Evolutionary conservation across 1,139 yeast genomes (phyloP).

Genomic region (Candida pseudocylindracea): DNA sequence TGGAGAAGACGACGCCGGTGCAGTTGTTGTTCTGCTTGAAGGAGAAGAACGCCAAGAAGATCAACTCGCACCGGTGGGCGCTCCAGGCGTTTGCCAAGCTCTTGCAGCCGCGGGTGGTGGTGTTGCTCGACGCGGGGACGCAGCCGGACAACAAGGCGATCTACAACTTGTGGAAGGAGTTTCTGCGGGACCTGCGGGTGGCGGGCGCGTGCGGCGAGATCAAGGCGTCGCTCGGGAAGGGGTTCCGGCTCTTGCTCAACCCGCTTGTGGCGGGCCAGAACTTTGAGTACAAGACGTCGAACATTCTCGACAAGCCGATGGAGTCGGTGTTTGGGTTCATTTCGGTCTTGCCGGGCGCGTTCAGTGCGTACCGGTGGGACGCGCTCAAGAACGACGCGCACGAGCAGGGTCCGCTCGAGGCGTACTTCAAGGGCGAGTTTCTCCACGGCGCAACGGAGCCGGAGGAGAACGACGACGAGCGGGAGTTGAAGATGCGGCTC

Average conservation of each 20-base stretch:
- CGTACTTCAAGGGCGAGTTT: constrained; percentile 62
- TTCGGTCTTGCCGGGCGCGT: constrained; percentile 70
- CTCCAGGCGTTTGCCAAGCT: constrained; percentile 24
- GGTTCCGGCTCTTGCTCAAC: constrained; percentile 17
- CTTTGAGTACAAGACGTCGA: constrained; percentile 67
- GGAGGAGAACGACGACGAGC: constrained; percentile 18
- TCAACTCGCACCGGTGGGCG: constrained; percentile 28
- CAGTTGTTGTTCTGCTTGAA: constrained; percentile 23
- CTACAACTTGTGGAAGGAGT: constrained; percentile 25
- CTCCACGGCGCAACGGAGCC: constrained; percentile 21
- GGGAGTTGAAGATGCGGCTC: constrained; percentile 17
- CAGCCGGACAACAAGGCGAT: constrained; percentile 23
- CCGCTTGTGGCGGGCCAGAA: constrained; percentile 74
- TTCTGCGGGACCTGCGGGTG: constrained; percentile 21
- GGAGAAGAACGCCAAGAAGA: constrained; percentile 23
- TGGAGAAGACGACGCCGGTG: constrained; percentile 25
- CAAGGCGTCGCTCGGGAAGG: constrained; percentile 16
- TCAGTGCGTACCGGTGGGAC: constrained; percentile 59
- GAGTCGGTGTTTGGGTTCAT: constrained; percentile 71
- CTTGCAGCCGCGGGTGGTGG: constrained; percentile 19
- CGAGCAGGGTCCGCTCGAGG: constrained; percentile 53
- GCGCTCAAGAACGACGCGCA: constrained; percentile 43
- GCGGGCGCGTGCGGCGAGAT: constrained; percentile 31
- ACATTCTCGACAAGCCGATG: constrained; percentile 65
- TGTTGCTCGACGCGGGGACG: constrained; percentile 24